Evolutionary conservation across 495 filamentous ascomycete genomes (phyloP), one percentile per base, ranked within the genome.

Genomic region (Lasiosphaeris hirsuta): DNA sequence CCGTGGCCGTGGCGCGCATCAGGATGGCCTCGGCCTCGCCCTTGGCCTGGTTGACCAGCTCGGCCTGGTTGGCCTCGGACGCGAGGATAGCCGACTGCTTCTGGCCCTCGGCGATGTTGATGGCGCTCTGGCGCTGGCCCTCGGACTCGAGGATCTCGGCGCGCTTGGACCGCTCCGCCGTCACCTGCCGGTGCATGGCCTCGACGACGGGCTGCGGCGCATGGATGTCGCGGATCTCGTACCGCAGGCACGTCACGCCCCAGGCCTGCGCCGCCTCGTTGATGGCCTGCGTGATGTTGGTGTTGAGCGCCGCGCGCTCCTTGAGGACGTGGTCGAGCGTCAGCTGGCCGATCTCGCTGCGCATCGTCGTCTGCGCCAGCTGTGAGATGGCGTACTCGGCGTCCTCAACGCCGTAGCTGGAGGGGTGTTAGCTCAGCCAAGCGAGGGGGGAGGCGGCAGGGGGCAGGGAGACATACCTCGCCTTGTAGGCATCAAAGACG

Each of bases 381-480:
- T 98, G 94, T 15, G 89, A 92, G 76, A 98, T 97, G 68, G 94
- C 94, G 74, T 97, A 98, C 69, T 97, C 95, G 57, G 94, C 94
- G 68, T 98, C 94, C 75, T 98, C 94, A 40, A 98, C 94, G 40
- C 94, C 94, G 69, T 98, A 97, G 74, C 92, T 96, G 63, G 49
- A 15, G 10, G 49, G 34, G n/a, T 15, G 9, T 46, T 46, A 14
- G 43, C 17, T 33, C 19, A 35, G 56, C n/a, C n/a, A n/a, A n/a
- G 67, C 64, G 54, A 60, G 52, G n/a, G 30, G 18, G 15, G 37
- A 13, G 17, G n/a, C 30, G 30, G 34, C 8, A 41, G 54, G 30
- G 60, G 34, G 17, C 45, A 13, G 38, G 38, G 18, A 9, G 34
- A 61, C 77, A 54, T 73, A 92, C 88, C 87, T 92, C 7, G 94